These are phyloP conservation scores for Oryza brachyantha DNA, from an alignment of 176 grass and related monocot genomes.

Conservation along the genomic window DNA sequence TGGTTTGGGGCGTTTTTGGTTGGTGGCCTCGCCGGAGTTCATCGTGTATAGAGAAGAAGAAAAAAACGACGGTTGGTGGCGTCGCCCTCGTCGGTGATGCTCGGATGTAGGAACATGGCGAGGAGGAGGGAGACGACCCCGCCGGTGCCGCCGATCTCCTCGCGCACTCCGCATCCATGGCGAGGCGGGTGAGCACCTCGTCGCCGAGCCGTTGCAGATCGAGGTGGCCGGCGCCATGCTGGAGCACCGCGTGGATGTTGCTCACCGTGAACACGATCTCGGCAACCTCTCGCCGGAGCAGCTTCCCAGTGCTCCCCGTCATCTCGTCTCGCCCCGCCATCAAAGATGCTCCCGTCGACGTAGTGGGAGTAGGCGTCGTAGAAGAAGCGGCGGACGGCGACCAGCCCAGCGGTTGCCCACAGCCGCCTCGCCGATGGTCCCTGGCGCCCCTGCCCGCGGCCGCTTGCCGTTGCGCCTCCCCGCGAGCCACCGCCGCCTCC, in stretches of 20 bases:
- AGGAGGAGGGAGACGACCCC: conserved; percentile 61
- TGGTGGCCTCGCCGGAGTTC: no score
- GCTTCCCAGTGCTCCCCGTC: conserved; percentile 44
- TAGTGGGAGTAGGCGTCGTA: conserved; percentile 76
- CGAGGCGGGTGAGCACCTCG: conserved; percentile 64
- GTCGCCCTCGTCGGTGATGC: conserved; percentile 8
- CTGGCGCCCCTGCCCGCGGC: no score
- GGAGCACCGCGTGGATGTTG: conserved; percentile 76
- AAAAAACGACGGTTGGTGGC: no score
- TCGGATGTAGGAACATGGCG: conserved; percentile 42
- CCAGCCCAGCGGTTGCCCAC: no score
- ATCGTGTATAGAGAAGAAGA: no score
- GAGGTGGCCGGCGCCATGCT: conserved; percentile 3
- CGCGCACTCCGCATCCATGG: conserved; percentile 68
- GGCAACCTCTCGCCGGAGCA: conserved; percentile 51
- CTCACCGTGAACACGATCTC: conserved; percentile 72
- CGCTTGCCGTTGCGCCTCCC: no score
- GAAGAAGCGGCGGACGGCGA: conserved; percentile 65
- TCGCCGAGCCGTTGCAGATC: conserved; percentile 47
- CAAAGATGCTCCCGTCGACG: conserved; percentile 63
- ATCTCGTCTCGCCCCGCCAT: conserved; percentile 67
- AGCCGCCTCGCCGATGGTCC: no score
- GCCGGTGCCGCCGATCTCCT: conserved; percentile 62
- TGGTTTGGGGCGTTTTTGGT: no score
- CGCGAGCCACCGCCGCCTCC: no score